phyloP scores from a whole-genome alignment of 2,329 filamentous ascomycete species.

The Emmonsia crescens region DNA sequence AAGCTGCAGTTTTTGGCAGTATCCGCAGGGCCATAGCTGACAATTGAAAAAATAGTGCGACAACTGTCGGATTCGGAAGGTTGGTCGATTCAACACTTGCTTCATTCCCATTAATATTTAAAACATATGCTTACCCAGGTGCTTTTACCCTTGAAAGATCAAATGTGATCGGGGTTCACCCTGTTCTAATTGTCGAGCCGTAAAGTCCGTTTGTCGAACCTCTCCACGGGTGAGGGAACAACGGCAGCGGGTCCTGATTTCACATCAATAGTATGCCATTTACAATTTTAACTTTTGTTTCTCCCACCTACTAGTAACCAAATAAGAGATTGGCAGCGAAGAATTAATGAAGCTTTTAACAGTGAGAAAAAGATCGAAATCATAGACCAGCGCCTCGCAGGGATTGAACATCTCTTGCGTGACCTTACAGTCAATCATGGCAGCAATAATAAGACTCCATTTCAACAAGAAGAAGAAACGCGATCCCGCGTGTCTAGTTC shows the following conservation, averaged over 20 bases:
- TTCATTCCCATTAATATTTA: background rate
- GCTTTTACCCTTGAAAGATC: conserved; percentile 6
- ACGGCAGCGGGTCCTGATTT: conserved; percentile 14
- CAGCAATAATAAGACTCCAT: conserved; percentile 8
- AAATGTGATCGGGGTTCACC: conserved; percentile 14
- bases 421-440: conserved; percentile 22
- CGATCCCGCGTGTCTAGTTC: background rate
- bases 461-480: background rate
- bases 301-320: background rate
- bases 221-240: conserved; percentile 13
- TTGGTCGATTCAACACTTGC: background rate
- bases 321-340: background rate
- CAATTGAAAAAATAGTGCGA: conserved; percentile 9
- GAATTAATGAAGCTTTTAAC: background rate
- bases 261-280: conserved; percentile 14
- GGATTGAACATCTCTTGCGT: conserved; percentile 37
- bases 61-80: conserved; percentile 14
- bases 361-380: conserved; percentile 45
- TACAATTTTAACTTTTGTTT: background rate
- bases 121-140: background rate
- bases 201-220: conserved; percentile 10
- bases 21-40: background rate
- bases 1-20: background rate
- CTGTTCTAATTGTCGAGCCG: conserved; percentile 13
- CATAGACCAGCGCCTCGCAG: conserved; percentile 40